Base-by-base conservation (phyloP, 164 flowering plant genomes). In the Akebia trifoliata region DNA sequence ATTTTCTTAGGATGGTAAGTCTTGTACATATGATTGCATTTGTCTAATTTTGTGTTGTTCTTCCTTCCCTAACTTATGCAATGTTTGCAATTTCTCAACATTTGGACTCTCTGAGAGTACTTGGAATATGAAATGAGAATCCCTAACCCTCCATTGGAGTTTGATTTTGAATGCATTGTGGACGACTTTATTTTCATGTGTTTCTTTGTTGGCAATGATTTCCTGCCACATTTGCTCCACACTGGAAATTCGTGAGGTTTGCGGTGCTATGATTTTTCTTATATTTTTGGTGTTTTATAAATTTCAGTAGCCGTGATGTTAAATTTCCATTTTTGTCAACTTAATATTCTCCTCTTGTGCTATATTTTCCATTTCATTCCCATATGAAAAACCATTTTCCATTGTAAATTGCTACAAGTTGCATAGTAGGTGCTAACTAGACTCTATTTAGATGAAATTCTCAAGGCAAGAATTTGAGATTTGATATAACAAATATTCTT, bases 151-250 rank as follows among this genome's bases (percentile, higher is more conserved):
- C 89, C 87, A 15, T 83, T 81, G 47, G 72, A 85, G 74, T 68
- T 85, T 57, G 97, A 90, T 67, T 52, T 87, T 11, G 97, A 90
- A 65, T 51, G 89, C 66, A 74, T 90, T 59, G 80, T 90, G 65
- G 97, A 90, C 71, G 97, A 90, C 61, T 90, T 87, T 62, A 82
- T 90, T 62, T 90, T 39, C n/a, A n/a, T n/a, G n/a, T n/a, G n/a
- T n/a, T n/a, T n/a, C n/a, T n/a, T n/a, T n/a, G n/a, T n/a, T n/a
- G 97, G 97, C 62, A 90, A 90, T 79, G 97, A 90, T 63, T 90
- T 90, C 66, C 74, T 90, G 65, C 97, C 97, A 9, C 97, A 90
- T 68, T 87, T 90, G 97, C 97, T n/a, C 97, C 0, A 90, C 97
- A 2, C 67, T 90, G 47, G 97, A 90, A 74, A 90, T 90, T 60